Base-by-base conservation (phyloP, 2,329 filamentous ascomycete genomes). In the Dothidotthia symphoricarpi region DNA sequence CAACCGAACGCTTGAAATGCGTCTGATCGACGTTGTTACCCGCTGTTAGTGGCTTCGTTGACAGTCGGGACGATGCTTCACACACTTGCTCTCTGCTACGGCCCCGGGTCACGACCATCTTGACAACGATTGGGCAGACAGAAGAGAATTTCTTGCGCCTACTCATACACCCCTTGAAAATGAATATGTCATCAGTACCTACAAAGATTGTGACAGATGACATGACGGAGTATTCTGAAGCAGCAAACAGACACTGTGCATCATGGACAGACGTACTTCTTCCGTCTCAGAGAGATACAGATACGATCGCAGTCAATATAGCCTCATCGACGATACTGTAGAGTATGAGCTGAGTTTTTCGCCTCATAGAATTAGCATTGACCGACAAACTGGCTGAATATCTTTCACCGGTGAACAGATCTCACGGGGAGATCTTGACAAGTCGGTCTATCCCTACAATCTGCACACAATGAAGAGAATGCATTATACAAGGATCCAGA, bases 1-100 rank as follows among this genome's bases (percentile, higher is more conserved):
- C 41, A 57, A 50, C 52, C 52, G 56, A 53, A 42, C 28, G 32
- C 45, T 46, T 49, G 48, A 22, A 22, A 22, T 6, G 19, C 19
- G 19, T 22, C 19, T 22, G 19, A 9, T 6, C 19, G 19, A 22
- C 9, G 5, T 22, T 22, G 5, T 6, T 22, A 22, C 19, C 19
- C 19, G 19, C 9, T 9, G 5, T 22, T 9, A 22, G 19, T 22
- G 19, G 36, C 43, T 35, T 30, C 13, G 35, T 16, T 16, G 35
- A 28, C 36, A 41, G 37, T 39, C 32, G 31, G 28, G 31, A 28
- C 25, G 3, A 13, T 11, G 13, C 28, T n/a, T 15, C 22, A 33
- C 16, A 10, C 19, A 12, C 8, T 16, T 34, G 16, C 24, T 26
- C 35, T 9, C 19, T 9, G 5, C 19, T 9, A 9, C 19, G 19